Evolutionary conservation across 495 filamentous ascomycete genomes (phyloP).

Genomic region (Penicillium odoratum): DNA sequence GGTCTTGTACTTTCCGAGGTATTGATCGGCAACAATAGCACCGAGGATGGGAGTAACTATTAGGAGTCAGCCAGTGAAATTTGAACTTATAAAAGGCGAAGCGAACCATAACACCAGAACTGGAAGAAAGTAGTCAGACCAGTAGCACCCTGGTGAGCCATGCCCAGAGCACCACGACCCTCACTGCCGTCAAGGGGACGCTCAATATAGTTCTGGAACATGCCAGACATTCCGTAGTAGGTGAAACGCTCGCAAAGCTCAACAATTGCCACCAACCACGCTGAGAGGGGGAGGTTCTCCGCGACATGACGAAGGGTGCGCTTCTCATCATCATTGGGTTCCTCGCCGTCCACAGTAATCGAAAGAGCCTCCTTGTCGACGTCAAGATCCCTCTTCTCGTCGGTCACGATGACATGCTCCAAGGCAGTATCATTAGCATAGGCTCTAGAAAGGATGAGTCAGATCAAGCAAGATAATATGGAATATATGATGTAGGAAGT

Average conservation of each 20-base stretch:
- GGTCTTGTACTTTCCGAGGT: slow-evolving; percentile 69
- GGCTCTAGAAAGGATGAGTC: neutral
- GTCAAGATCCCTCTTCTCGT: slow-evolving; percentile 25
- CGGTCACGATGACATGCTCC: slow-evolving; percentile 23
- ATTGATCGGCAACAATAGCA: slow-evolving; percentile 64
- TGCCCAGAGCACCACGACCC: slow-evolving; percentile 57
- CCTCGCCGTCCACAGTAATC: slow-evolving; percentile 46
- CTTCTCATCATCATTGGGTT: slow-evolving; percentile 57
- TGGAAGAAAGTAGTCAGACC: slow-evolving; percentile 62
- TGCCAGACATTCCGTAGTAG: slow-evolving; percentile 60
- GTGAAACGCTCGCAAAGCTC: slow-evolving; percentile 69
- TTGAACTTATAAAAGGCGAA: too few species aligned
- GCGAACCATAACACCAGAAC: slow-evolving; percentile 57
- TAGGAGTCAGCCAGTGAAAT: slow-evolving; percentile 1
- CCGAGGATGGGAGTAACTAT: slow-evolving; percentile 56
- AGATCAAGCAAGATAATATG: neutral
- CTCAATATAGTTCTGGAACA: slow-evolving; percentile 61
- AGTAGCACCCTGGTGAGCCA: slow-evolving; percentile 55
- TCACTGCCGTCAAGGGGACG: slow-evolving; percentile 47
- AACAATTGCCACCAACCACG: slow-evolving; percentile 61
- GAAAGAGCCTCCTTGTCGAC: slow-evolving; percentile 11
- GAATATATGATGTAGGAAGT: neutral
- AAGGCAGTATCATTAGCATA: slow-evolving; percentile 16
- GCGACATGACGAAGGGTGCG: slow-evolving; percentile 51
- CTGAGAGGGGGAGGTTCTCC: slow-evolving; percentile 55